A percentile compares a stretch with the other conserved stretches of the same genome.
Conservation (phyloP, 768 basidiomycete genomes). For the Russula brevipes region DNA sequence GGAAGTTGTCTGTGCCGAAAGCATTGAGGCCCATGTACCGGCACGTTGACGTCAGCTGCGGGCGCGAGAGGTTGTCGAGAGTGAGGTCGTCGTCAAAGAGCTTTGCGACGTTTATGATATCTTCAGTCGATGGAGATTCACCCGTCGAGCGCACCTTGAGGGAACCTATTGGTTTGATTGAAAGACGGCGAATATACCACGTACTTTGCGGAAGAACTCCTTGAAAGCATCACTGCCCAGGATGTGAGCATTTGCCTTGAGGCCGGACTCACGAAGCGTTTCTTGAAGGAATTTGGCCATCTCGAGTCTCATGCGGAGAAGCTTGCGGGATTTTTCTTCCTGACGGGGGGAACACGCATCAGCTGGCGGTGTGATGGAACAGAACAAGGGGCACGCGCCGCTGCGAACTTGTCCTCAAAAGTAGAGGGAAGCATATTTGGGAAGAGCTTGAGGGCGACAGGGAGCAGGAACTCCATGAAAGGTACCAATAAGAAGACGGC, state of each 20-base stretch:
- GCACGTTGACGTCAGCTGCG: slow-evolving; percentile 97
- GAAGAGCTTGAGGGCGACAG: slow-evolving; percentile 94
- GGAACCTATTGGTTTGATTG: neutral
- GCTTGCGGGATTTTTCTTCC: slow-evolving; percentile 97
- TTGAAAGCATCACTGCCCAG: slow-evolving; percentile 95
- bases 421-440: slow-evolving; percentile 99
- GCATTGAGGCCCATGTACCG: slow-evolving; percentile 98
- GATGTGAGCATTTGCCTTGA: slow-evolving; percentile 90
- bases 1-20: slow-evolving; percentile 97
- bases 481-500: slow-evolving; percentile 92
- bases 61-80: slow-evolving; percentile 94
- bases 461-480: slow-evolving; percentile 96
- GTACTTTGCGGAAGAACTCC: slow-evolving; percentile 96
- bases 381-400: slow-evolving; percentile 46
- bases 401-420: slow-evolving; percentile 95
- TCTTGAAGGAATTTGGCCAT: slow-evolving; percentile 99
- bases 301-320: slow-evolving; percentile 88
- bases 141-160: slow-evolving; percentile 88
- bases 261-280: slow-evolving; percentile 88
- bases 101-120: slow-evolving; percentile 92
- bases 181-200: slow-evolving; percentile 10
- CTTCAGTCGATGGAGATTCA: slow-evolving; percentile 81
- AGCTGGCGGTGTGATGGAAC: neutral
- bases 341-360: slow-evolving; percentile 30
- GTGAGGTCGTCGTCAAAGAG: slow-evolving; percentile 98